Evolutionary conservation across 2,329 filamentous ascomycete species (phyloP), one percentile per base, ranked within the genome.

Genomic region (Alternaria incomplexa): DNA sequence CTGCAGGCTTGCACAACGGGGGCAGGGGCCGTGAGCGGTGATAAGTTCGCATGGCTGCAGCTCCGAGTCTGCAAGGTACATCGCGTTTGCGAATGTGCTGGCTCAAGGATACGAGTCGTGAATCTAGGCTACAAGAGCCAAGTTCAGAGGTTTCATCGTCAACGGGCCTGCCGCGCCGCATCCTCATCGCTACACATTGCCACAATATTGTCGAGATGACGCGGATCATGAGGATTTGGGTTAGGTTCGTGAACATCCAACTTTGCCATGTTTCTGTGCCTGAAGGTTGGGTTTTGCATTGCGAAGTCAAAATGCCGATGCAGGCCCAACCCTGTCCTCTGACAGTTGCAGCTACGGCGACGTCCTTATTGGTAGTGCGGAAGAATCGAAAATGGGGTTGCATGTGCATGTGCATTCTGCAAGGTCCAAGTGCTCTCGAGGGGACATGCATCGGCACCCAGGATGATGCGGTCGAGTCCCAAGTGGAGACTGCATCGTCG

Each of bases 361-460:
- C 66, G 71, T 71, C 67, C 28, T 74, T 61, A 75, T 77, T 77
- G 74, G 76, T 61, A 63, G 67, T 13, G 63, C 54, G 65, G 65
- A 23, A 65, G 55, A 73, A 71, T 64, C 61, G 44, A 59, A 48
- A 73, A 61, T 75, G 72, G 67, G 59, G 60, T 59, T 68, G 54
- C 56, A 48, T 28, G 46, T 48, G 45, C 66, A 67, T 72, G 56
- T 61, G 60, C 60, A 67, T 44, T 60, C 45, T 65, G 63, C 61
- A 63, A 56, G 60, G 60, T 53, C 55, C 51, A 47, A 51, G 56
- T 28, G 56, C 54, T 50, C 12, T 23, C 23, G 47, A 69, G 67
- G 62, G 64, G 61, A 60, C 51, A 40, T 64, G 67, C 66, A 64
- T 56, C 61, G 57, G 56, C 54, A 40, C 54, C 57, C 53, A 54